A percentile compares a stretch with the other conserved stretches of the same genome.
phyloP scores from a whole-genome alignment of 2,329 filamentous ascomycete species.

The Alternaria sp. region DNA sequence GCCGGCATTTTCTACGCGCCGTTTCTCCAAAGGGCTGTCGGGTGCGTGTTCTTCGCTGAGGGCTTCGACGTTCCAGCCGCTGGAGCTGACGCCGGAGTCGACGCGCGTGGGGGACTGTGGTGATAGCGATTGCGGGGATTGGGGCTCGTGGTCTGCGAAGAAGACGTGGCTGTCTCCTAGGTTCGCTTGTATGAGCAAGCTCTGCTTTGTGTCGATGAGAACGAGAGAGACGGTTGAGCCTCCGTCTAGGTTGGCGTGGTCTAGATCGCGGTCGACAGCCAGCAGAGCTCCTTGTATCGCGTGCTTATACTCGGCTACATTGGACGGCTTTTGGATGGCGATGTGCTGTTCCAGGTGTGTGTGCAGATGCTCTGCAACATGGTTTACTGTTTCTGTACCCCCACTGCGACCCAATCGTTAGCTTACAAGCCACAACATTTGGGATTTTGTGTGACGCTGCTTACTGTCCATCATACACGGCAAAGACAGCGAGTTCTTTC shows the following conservation, averaged over 20 bases:
- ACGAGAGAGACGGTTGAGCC: constrained; percentile 32
- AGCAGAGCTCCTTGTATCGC: constrained; percentile 31
- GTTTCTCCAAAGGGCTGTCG: constrained; percentile 25
- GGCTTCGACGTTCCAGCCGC: constrained; percentile 24
- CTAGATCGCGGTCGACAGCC: constrained; percentile 25
- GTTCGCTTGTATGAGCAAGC: constrained; percentile 28
- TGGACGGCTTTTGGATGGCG: constrained; percentile 15
- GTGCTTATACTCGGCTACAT: constrained; percentile 25
- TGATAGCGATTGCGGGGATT: constrained; percentile 5
- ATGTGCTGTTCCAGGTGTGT: constrained; percentile 28
- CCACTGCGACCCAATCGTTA: constrained; percentile 19
- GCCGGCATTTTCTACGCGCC: constrained; percentile 30
- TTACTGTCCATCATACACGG: constrained; percentile 35
- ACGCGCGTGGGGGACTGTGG: constrained; percentile 2
- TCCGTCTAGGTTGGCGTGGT: constrained; percentile 22
- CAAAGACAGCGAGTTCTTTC: constrained; percentile 31
- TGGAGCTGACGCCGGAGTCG: constrained; percentile 7
- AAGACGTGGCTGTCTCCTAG: constrained; percentile 32
- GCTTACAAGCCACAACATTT: not conserved
- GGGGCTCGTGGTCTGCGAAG: constrained; percentile 20
- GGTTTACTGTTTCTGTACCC: constrained; percentile 25
- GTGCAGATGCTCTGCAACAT: constrained; percentile 23
- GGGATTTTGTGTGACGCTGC: not conserved
- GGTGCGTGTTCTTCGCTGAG: constrained; percentile 29
- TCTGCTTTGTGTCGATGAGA: constrained; percentile 29